Conservation (phyloP, 768 basidiomycete species). For the Boletus pseudo-olivaceus region DNA sequence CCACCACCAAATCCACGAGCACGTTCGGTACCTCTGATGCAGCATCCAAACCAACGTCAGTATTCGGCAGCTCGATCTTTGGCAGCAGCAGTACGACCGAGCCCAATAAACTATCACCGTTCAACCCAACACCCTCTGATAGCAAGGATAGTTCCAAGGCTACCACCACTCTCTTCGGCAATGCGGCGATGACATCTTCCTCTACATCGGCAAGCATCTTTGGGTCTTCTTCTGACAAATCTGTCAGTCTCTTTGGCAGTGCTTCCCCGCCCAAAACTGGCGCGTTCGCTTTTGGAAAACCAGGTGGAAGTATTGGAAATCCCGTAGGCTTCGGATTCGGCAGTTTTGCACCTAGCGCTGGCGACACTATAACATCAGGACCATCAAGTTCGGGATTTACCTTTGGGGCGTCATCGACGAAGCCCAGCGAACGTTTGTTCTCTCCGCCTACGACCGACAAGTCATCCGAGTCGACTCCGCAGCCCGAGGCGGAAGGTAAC, state of each 20-base stretch:
- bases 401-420: constrained; percentile 22
- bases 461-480: constrained; percentile 30
- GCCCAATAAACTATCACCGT: constrained; percentile 9
- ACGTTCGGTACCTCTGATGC: constrained; percentile 21
- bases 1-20: constrained; percentile 13
- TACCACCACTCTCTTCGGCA: constrained; percentile 19
- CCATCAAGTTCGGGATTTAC: constrained; percentile 18
- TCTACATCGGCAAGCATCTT: constrained; percentile 18
- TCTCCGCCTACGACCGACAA: constrained; percentile 28
- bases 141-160: constrained; percentile 14
- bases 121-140: constrained; percentile 10
- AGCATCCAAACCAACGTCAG: constrained; percentile 20
- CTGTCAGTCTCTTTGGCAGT: constrained; percentile 28
- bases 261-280: constrained; percentile 24
- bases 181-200: constrained; percentile 7
- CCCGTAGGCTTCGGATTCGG: constrained; percentile 59
- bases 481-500: constrained; percentile 21
- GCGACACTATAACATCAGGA: constrained; percentile 15
- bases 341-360: constrained; percentile 15
- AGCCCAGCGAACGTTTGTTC: constrained; percentile 23
- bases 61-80: constrained; percentile 27
- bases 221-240: constrained; percentile 22
- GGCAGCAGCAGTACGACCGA: constrained; percentile 16
- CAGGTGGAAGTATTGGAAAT: constrained; percentile 53
- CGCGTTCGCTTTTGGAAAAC: constrained; percentile 30